Conservation (phyloP, 352 stramenopile species). For the Pythium periplocum region DNA sequence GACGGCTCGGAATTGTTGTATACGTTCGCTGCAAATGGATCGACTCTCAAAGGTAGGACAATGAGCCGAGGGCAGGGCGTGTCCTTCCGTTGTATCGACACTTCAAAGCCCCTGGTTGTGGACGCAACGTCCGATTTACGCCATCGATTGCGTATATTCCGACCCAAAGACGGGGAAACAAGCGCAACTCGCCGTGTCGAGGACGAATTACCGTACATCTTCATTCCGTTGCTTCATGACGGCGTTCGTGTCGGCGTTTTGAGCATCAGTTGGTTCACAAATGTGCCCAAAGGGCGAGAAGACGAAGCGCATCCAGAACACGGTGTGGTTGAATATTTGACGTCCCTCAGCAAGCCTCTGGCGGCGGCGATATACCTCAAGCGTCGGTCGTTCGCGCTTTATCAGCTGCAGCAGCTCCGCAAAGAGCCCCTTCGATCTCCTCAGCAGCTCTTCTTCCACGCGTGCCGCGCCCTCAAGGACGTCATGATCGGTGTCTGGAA, state of each 20-base stretch:
- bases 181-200: background rate
- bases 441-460: slow-evolving; percentile 45
- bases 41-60: slow-evolving; percentile 22
- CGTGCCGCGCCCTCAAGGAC: slow-evolving; percentile 35
- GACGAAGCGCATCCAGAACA: slow-evolving; percentile 64
- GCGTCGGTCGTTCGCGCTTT: slow-evolving; percentile 41
- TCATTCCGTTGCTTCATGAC: slow-evolving; percentile 64
- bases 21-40: slow-evolving; percentile 44
- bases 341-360: slow-evolving; percentile 30
- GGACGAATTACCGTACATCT: slow-evolving; percentile 40
- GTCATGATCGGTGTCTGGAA: slow-evolving; percentile 52
- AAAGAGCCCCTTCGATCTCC: slow-evolving; percentile 45
- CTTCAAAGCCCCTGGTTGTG: slow-evolving; percentile 32
- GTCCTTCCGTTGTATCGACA: slow-evolving; percentile 52
- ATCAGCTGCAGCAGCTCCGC: slow-evolving; percentile 29
- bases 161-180: background rate
- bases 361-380: slow-evolving; percentile 58
- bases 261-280: slow-evolving; percentile 48
- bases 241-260: slow-evolving; percentile 55
- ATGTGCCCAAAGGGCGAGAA: slow-evolving; percentile 44
- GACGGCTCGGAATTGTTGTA: slow-evolving; percentile 39
- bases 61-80: slow-evolving; percentile 46
- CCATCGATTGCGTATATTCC: slow-evolving; percentile 21
- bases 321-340: slow-evolving; percentile 51
- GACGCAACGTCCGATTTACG: slow-evolving; percentile 25